Evolutionary conservation across 495 filamentous ascomycete species (phyloP).

Genomic region (Hypoxylon subgilvum): DNA sequence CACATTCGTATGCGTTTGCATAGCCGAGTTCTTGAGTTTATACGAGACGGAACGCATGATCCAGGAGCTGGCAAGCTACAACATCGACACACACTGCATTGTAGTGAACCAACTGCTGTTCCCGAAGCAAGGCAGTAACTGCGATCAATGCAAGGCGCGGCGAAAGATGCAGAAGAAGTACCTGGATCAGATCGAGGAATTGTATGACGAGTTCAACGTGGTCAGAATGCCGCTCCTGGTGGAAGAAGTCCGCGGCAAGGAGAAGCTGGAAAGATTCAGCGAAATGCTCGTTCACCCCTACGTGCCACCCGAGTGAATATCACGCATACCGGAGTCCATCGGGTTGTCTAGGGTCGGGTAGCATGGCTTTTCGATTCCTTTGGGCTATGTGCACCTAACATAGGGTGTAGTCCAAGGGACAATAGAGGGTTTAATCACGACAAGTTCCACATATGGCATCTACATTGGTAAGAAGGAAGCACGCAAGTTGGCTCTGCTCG

Average conservation of each 20-base stretch:
- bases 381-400: constrained; percentile 1
- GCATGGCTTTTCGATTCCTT: constrained; percentile 27
- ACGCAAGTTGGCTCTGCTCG: too few species aligned
- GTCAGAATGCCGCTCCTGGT: constrained; percentile 95
- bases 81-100: constrained; percentile 95
- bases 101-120: constrained; percentile 98
- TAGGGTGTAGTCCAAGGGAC: neutral
- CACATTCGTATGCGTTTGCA: constrained; percentile 98
- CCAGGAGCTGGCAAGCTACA: constrained; percentile 90
- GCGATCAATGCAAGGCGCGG: constrained; percentile 93
- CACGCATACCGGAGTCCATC: constrained; percentile 19
- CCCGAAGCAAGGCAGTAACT: constrained; percentile 82
- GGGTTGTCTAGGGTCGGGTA: constrained; percentile 14
- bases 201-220: constrained; percentile 99
- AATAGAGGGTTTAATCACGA: constrained; percentile 8
- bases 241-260: constrained; percentile 94
- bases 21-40: constrained; percentile 93
- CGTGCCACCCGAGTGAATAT: constrained; percentile 72
- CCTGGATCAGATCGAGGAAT: constrained; percentile 95
- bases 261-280: constrained; percentile 89
- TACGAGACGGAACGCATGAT: constrained; percentile 99
- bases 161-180: constrained; percentile 99
- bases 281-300: constrained; percentile 90
- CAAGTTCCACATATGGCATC: neutral
- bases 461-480: neutral